Evolutionary conservation across 176 grass and related monocot species (phyloP).

Genomic region (Eleusine coracana): DNA sequence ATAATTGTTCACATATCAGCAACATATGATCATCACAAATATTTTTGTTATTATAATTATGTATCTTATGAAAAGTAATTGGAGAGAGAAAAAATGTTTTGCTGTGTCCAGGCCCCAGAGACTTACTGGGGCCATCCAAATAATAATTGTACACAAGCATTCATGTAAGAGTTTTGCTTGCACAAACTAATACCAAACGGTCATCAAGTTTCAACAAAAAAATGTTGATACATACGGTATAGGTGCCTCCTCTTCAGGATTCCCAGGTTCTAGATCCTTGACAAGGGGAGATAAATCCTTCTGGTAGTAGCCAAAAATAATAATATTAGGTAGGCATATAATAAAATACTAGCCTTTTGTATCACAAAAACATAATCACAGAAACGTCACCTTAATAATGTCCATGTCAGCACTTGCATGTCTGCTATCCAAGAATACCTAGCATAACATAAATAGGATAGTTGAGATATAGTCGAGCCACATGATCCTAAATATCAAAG

Average conservation of each 20-base stretch:
- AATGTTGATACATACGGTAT: conserved; percentile 71
- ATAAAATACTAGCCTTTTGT: not conserved
- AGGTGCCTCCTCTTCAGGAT: conserved; percentile 66
- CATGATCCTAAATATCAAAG: conserved; percentile 36
- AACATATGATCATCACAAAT: conserved; percentile 11
- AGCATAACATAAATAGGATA: conserved; percentile 38
- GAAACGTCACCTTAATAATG: conserved; percentile 71
- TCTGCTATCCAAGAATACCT: conserved; percentile 96
- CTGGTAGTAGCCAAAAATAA: conserved; percentile 49
- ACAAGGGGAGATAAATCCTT: conserved; percentile 95
- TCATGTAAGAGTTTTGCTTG: conserved; percentile 12
- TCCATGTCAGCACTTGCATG: conserved; percentile 75
- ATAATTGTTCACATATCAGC: conserved; percentile 34
- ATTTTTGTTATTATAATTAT: not conserved
- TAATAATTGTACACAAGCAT: conserved; percentile 8
- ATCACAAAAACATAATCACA: conserved; percentile 6
- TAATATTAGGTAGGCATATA: conserved; percentile 28
- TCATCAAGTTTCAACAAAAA: conserved; percentile 6
- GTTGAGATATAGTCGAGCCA: not conserved
- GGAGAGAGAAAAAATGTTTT: not conserved
- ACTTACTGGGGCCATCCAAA: not conserved
- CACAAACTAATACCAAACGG: not conserved
- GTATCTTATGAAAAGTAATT: not conserved
- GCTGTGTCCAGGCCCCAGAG: not conserved
- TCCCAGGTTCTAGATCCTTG: conserved; percentile 82